These are phyloP conservation scores for Elasticomyces elasticus DNA, from an alignment of 495 filamentous ascomycete genomes.

Conservation along the genomic window DNA sequence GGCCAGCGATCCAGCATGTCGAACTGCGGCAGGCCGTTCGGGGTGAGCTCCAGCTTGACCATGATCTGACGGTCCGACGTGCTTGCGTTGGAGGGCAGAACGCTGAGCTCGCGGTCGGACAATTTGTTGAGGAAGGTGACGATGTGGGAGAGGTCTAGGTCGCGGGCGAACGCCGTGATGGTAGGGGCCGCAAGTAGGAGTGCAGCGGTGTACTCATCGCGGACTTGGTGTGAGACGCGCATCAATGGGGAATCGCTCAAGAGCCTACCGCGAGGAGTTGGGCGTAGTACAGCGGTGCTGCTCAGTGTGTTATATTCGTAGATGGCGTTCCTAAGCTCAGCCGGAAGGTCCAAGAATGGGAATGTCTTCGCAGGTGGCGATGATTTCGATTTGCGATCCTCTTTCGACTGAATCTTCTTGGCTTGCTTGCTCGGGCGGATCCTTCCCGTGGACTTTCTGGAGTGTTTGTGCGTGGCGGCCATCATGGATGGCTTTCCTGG, in stretches of 20 bases:
- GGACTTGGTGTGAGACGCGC: not conserved
- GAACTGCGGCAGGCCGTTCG: not conserved
- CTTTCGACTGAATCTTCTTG: not conserved
- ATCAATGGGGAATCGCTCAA: not conserved
- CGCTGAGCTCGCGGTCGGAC: not conserved
- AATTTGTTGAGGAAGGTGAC: constrained; percentile 4
- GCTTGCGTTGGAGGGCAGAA: not conserved
- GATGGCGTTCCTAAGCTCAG: constrained; percentile 1
- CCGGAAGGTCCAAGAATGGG: not conserved
- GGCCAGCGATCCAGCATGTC: not conserved
- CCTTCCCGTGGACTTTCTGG: too few species aligned
- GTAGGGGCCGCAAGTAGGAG: not conserved
- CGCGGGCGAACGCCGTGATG: not conserved
- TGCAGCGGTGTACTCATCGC: not conserved
- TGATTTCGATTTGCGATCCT: not conserved
- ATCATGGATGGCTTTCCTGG: too few species aligned
- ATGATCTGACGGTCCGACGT: not conserved
- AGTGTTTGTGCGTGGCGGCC: too few species aligned
- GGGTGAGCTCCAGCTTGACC: not conserved
- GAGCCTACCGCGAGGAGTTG: not conserved
- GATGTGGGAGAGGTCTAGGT: constrained; percentile 7
- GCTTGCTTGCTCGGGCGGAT: not conserved
- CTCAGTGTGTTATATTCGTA: constrained; percentile 3
- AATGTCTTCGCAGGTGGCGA: not conserved
- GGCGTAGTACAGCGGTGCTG: not conserved